A percentile compares a stretch with the other conserved stretches of the same genome.
Conservation (phyloP, 2,329 filamentous ascomycete species). For the Diplodia mutila region DNA sequence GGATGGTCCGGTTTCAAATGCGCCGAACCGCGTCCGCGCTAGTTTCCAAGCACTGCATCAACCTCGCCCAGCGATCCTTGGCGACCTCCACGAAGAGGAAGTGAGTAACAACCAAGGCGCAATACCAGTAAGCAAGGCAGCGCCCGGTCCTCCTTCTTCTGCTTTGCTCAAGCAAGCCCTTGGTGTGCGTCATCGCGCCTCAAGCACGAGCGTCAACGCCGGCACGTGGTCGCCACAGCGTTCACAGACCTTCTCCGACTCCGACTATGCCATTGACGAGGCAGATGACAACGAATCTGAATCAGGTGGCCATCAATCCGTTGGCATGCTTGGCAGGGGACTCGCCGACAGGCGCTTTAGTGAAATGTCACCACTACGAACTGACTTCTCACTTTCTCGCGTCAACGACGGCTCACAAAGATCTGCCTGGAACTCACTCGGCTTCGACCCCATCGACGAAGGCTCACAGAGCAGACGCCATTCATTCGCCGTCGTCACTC, state of each 20-base stretch:
- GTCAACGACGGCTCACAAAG: conserved; percentile 41
- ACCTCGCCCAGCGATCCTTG: conserved; percentile 75
- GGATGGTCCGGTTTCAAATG: conserved; percentile 32
- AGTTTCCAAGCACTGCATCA: conserved; percentile 71
- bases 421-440: conserved; percentile 69
- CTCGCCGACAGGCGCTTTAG: conserved; percentile 24
- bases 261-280: conserved; percentile 74
- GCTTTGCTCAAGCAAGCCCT: conserved; percentile 25
- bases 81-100: conserved; percentile 55
- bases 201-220: conserved; percentile 24
- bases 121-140: conserved; percentile 19
- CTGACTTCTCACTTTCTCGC: conserved; percentile 40
- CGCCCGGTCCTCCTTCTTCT: conserved; percentile 13
- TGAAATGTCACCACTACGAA: conserved; percentile 35
- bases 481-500: conserved; percentile 61
- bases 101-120: conserved; percentile 11
- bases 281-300: conserved; percentile 59
- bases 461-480: conserved; percentile 74
- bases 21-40: conserved; percentile 34
- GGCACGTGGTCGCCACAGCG: conserved; percentile 30
- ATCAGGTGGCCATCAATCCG: background rate
- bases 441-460: conserved; percentile 64
- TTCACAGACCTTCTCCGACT: conserved; percentile 46
- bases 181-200: conserved; percentile 22
- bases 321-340: conserved; percentile 10